phyloP scores from a whole-genome alignment of 768 basidiomycete genomes.

The Boletus pseudopeckii region DNA sequence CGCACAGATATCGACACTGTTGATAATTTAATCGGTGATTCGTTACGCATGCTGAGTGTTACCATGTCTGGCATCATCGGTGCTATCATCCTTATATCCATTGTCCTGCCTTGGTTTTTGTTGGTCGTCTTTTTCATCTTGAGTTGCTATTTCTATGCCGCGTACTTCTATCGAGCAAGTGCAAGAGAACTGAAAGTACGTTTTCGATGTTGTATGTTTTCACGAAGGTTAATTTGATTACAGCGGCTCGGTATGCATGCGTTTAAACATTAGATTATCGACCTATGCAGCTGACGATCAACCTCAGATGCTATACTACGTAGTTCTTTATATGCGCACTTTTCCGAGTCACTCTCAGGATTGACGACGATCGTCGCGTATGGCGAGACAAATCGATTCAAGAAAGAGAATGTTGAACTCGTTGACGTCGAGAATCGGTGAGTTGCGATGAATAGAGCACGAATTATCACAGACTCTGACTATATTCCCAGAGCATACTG shows the following conservation, averaged over 20 bases:
- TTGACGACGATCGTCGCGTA: conserved; percentile 88
- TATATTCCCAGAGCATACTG: conserved; percentile 64
- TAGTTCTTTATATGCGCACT: conserved; percentile 85
- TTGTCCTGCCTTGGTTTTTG: conserved; percentile 81
- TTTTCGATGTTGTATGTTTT: background rate
- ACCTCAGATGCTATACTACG: conserved; percentile 74
- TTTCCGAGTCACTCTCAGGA: conserved; percentile 87
- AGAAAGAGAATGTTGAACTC: conserved; percentile 65
- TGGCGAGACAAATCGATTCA: conserved; percentile 73
- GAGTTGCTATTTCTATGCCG: conserved; percentile 63
- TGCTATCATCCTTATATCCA: conserved; percentile 73
- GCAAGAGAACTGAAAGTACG: conserved; percentile 81
- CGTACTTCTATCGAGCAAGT: conserved; percentile 80
- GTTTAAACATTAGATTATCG: background rate
- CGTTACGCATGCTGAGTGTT: conserved; percentile 66
- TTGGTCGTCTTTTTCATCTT: conserved; percentile 63
- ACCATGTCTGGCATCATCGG: conserved; percentile 68
- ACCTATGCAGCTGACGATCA: background rate
- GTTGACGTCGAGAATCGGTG: conserved; percentile 83
- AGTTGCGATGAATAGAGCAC: conserved; percentile 7
- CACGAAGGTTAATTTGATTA: conserved; percentile 5
- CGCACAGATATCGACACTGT: conserved; percentile 67
- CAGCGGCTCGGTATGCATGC: conserved; percentile 50
- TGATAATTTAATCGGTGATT: conserved; percentile 73
- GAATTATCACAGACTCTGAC: background rate